Evolutionary conservation across 345 rosid species (phyloP).

Genomic region (Lepidium sativum): DNA sequence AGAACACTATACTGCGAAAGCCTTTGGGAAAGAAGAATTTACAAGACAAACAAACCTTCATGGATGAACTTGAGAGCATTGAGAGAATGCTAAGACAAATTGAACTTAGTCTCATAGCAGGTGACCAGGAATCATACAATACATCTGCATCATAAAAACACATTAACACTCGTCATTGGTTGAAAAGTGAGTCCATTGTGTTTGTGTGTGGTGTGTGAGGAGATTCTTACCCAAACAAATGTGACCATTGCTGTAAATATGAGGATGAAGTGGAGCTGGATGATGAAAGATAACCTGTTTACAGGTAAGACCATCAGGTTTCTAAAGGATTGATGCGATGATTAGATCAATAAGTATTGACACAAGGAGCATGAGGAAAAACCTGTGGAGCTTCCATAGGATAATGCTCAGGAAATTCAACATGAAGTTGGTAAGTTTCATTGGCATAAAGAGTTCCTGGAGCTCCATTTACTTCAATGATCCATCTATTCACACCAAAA

Average conservation of each 20-base stretch:
- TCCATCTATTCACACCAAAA: slow-evolving; percentile 36
- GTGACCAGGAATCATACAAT: slow-evolving; percentile 97
- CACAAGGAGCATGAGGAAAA: background rate
- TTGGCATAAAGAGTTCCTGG: slow-evolving; percentile 50
- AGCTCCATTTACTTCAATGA: slow-evolving; percentile 51
- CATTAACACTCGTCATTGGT: background rate
- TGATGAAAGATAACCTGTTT: slow-evolving; percentile 80
- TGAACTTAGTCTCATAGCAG: slow-evolving; percentile 94
- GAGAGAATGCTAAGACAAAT: slow-evolving; percentile 97
- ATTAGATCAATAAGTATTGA: background rate
- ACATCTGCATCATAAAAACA: slow-evolving; percentile 38
- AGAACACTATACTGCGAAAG: background rate
- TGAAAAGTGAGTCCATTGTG: background rate
- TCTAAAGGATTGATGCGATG: background rate
- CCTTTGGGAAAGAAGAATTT: background rate
- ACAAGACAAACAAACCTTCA: slow-evolving; percentile 45
- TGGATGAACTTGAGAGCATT: slow-evolving; percentile 94
- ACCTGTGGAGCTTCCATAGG: slow-evolving; percentile 33
- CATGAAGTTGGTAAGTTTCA: slow-evolving; percentile 51
- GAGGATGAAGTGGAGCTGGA: slow-evolving; percentile 96
- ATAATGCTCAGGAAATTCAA: slow-evolving; percentile 40
- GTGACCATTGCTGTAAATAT: slow-evolving; percentile 95
- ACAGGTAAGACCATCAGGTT: background rate
- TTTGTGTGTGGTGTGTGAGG: background rate
- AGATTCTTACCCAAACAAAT: slow-evolving; percentile 75